Conservation (phyloP, 2,329 filamentous ascomycete species). For the Botrytis hyacinthi region DNA sequence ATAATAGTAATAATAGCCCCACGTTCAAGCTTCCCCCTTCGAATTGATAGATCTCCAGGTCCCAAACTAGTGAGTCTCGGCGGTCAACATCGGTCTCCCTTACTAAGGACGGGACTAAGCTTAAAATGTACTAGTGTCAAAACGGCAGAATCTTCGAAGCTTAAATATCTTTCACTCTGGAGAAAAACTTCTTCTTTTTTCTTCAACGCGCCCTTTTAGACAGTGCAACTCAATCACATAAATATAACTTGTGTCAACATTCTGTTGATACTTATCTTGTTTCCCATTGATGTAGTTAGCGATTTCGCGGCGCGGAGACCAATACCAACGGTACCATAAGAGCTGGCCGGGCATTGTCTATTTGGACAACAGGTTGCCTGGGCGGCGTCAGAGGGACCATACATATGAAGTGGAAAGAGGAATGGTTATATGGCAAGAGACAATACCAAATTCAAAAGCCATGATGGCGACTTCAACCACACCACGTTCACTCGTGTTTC, state of each 20-base stretch:
- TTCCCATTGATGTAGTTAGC: conserved; percentile 60
- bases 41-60: conserved; percentile 7
- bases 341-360: conserved; percentile 53
- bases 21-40: conserved; percentile 25
- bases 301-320: conserved; percentile 59
- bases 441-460: background rate
- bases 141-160: conserved; percentile 1
- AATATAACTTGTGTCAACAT: conserved; percentile 58
- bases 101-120: background rate
- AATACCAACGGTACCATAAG: conserved; percentile 53
- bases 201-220: conserved; percentile 73
- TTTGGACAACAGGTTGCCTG: conserved; percentile 55
- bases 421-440: background rate
- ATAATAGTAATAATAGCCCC: conserved; percentile 27
- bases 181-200: conserved; percentile 33
- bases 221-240: conserved; percentile 75
- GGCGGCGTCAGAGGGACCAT: conserved; percentile 81
- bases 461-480: background rate
- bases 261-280: conserved; percentile 61
- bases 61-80: conserved; percentile 11
- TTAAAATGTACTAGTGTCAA: background rate
- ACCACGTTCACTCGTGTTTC: background rate
- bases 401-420: conserved; percentile 48
- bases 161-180: conserved; percentile 16
- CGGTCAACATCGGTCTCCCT: background rate